Percentiles rank a stretch among this genome's conserved stretches.
Conservation (phyloP, 2,329 filamentous ascomycete genomes). For the Apiospora marii region DNA sequence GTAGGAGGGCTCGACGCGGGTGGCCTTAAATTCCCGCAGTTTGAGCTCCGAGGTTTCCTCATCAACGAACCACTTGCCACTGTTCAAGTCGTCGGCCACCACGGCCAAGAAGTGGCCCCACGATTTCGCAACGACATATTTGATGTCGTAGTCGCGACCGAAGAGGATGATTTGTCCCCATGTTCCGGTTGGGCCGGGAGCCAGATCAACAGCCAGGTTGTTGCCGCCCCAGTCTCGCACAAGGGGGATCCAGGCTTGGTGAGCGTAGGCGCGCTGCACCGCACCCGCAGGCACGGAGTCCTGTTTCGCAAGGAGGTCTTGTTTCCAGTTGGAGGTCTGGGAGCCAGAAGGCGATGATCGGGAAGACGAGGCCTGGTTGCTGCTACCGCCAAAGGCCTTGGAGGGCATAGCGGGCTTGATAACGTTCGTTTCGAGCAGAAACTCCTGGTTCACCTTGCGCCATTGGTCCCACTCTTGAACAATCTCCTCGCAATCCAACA, state of each 20-base stretch:
- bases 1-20: constrained; percentile 90
- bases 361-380: constrained; percentile 71
- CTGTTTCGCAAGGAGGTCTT: constrained; percentile 84
- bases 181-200: constrained; percentile 85
- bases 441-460: constrained; percentile 92
- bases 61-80: constrained; percentile 89
- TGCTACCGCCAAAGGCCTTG: constrained; percentile 72
- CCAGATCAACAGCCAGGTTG: constrained; percentile 91
- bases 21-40: constrained; percentile 87
- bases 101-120: constrained; percentile 88
- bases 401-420: constrained; percentile 69
- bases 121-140: constrained; percentile 93
- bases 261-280: constrained; percentile 91
- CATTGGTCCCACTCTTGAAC: constrained; percentile 98
- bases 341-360: constrained; percentile 57
- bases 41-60: constrained; percentile 93
- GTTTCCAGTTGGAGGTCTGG: constrained; percentile 76
- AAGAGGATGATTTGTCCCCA: constrained; percentile 98
- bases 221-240: constrained; percentile 99
- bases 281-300: constrained; percentile 86
- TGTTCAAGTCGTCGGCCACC: constrained; percentile 89
- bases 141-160: constrained; percentile 97
- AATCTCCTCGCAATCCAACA: constrained; percentile 97
- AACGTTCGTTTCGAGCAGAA: constrained; percentile 68
- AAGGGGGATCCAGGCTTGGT: constrained; percentile 94